These are phyloP conservation scores for Aspergillus luchuensis DNA, from an alignment of 2,329 filamentous ascomycete species.

Conservation along the genomic window DNA sequence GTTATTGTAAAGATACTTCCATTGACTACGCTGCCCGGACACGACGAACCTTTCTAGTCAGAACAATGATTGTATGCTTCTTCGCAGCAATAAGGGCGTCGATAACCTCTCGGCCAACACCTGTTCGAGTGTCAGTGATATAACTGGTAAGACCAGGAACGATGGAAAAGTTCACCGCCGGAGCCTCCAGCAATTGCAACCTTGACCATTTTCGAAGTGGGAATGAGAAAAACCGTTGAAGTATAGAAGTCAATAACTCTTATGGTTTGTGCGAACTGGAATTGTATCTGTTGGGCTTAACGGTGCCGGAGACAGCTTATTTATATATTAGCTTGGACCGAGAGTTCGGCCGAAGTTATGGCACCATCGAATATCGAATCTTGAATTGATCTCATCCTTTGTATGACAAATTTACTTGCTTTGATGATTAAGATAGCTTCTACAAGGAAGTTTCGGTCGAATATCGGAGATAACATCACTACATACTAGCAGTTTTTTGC, in stretches of 20 bases:
- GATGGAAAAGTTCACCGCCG: not conserved
- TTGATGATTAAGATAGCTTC: too few relatives aligned
- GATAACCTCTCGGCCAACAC: constrained; percentile 12
- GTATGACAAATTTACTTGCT: too few relatives aligned
- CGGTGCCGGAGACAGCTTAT: not conserved
- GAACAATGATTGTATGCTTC: constrained; percentile 8
- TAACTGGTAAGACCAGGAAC: too few relatives aligned
- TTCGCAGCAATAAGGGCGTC: constrained; percentile 9
- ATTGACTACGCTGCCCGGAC: not conserved
- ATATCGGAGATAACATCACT: too few relatives aligned
- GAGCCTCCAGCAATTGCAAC: constrained; percentile 10
- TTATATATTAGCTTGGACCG: not conserved
- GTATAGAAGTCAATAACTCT: too few relatives aligned
- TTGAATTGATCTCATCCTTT: too few relatives aligned
- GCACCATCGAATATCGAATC: not conserved
- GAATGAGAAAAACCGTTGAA: too few relatives aligned
- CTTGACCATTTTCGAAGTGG: constrained; percentile 7
- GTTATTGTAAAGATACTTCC: not conserved
- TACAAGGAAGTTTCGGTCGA: too few relatives aligned
- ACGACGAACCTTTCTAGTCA: constrained; percentile 6
- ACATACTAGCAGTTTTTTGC: too few relatives aligned
- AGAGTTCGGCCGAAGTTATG: not conserved
- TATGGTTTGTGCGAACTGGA: not conserved
- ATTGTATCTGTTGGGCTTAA: too few relatives aligned
- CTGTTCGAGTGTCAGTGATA: not conserved